Base-by-base conservation (phyloP, 768 basidiomycete genomes). In the Lentinula sp. region DNA sequence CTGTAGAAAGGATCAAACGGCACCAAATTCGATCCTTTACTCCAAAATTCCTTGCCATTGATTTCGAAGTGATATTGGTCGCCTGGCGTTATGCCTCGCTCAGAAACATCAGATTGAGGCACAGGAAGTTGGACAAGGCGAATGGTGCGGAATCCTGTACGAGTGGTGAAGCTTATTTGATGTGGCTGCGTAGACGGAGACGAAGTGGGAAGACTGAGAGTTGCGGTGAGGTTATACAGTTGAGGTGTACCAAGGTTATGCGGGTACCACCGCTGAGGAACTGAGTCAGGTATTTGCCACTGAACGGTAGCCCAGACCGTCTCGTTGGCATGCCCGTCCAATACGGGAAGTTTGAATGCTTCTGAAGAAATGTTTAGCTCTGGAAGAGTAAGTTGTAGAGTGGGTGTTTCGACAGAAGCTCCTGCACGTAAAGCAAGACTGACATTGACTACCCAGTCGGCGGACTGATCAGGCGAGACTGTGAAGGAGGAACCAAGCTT, bases 1-100 rank as follows among this genome's bases (percentile, higher is more conserved):
- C 81, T 70, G 62, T 84, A 84, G 67, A 86, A 85, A 7, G 80
- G 80, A 68, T 86, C 84, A 63, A 83, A 84, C 1, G 84, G 84
- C 60, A 85, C 83, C 64, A 84, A 77, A 58, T 84, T 85, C 28
- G 81, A 83, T 8, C 84, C 83, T 8, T 78, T 73, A 54, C 76
- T 78, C 61, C 82, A 84, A 64, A 85, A 83, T 13, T 77, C 75
- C 66, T 78, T 78, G 9, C 84, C 84, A 56, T 85, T 84, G 60
- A 85, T 74, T 62, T 80, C 75, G 66, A 85, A 85, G 67, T 84
- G 82, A 78, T 82, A 84, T 64, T 84, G 77, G 63, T 86, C 82
- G 6, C 84, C 83, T 1, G 84, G 82, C 0, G 78, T 84, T 59
- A 84, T 83, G 1, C 83, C 82, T 4, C 79, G 75, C 35, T 68